Base-by-base conservation (phyloP, 345 rosid species). In the Lumnitzera littorea region DNA sequence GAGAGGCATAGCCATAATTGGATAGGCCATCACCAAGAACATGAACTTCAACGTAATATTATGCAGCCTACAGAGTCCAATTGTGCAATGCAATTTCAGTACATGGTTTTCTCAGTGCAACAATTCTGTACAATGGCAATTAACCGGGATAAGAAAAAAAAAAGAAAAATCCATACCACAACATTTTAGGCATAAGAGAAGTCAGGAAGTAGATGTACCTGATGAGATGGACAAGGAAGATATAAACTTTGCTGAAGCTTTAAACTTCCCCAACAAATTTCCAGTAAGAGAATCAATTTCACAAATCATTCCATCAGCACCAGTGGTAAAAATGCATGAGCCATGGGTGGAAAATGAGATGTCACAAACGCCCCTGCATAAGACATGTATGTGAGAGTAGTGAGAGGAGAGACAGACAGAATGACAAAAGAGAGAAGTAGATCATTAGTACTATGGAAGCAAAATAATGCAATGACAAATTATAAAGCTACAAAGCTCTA, bases 251-350 rank as follows among this genome's bases (percentile, higher is more conserved):
- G 87, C 72, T 48, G 96, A 88, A 75, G 91, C 87, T 73, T 57
- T 80, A 68, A 86, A 85, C 81, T 89, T 86, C 51, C 76, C 73
- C 49, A 82, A 64, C 46, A 79, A 63, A 64, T 83, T 91, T 73
- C 98, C 96, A 61, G 81, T 70, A 49, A 75, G 68, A 25, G 91
- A 88, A 68, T 94, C 99, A 55, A 91, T 78, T 76, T 84, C 72
- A 73, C 95, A 94, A 66, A 83, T 68, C 92, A 91, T 82, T 67
- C 99, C 99, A 82, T 94, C 97, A 53, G 89, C 86, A 25, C 99
- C 99, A 0, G 86, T 82, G 56, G 82, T 80, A 79, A 88, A 91
- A 61, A 82, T 72, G 62, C 68, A 72, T 6, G 85, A 80, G 59
- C 80, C 85, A 58, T 67, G 77, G 3, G 72, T 56, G 29, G 95